These are phyloP conservation scores for Ophiostoma montium DNA, from an alignment of 2,329 filamentous ascomycete genomes.

Conservation along the genomic window DNA sequence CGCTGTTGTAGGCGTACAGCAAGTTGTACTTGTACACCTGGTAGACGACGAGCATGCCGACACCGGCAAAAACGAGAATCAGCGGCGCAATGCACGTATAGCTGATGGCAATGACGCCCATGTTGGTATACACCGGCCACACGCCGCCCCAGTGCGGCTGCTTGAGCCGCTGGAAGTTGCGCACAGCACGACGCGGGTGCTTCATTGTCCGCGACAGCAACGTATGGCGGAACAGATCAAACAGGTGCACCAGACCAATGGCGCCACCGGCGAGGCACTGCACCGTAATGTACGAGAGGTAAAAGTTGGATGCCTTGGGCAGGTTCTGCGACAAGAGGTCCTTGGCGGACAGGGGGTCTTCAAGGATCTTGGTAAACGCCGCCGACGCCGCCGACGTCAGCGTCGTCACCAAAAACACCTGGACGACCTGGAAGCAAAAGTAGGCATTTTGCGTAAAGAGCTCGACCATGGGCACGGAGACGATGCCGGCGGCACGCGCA, in stretches of 20 bases:
- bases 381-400: slow-evolving; percentile 59
- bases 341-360: slow-evolving; percentile 41
- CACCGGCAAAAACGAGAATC: slow-evolving; percentile 63
- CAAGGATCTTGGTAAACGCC: slow-evolving; percentile 41
- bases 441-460: slow-evolving; percentile 66
- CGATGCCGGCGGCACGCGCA: slow-evolving; percentile 56
- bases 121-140: slow-evolving; percentile 60
- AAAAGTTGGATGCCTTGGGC: slow-evolving; percentile 63
- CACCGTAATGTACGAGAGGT: slow-evolving; percentile 72
- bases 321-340: slow-evolving; percentile 47
- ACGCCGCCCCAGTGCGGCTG: slow-evolving; percentile 65
- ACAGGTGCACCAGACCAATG: slow-evolving; percentile 57
- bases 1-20: slow-evolving; percentile 63
- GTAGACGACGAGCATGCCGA: slow-evolving; percentile 69
- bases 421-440: slow-evolving; percentile 67
- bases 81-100: slow-evolving; percentile 77
- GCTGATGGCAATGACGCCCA: slow-evolving; percentile 60
- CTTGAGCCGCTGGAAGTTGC: slow-evolving; percentile 54
- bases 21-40: slow-evolving; percentile 78
- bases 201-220: slow-evolving; percentile 58
- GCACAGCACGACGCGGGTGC: slow-evolving; percentile 70
- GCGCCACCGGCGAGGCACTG: slow-evolving; percentile 71
- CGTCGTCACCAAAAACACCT: slow-evolving; percentile 75
- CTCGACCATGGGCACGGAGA: slow-evolving; percentile 58
- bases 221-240: slow-evolving; percentile 31